Evolutionary conservation across 2,329 filamentous ascomycete genomes (phyloP).

Genomic region (Seiridium unicorne): DNA sequence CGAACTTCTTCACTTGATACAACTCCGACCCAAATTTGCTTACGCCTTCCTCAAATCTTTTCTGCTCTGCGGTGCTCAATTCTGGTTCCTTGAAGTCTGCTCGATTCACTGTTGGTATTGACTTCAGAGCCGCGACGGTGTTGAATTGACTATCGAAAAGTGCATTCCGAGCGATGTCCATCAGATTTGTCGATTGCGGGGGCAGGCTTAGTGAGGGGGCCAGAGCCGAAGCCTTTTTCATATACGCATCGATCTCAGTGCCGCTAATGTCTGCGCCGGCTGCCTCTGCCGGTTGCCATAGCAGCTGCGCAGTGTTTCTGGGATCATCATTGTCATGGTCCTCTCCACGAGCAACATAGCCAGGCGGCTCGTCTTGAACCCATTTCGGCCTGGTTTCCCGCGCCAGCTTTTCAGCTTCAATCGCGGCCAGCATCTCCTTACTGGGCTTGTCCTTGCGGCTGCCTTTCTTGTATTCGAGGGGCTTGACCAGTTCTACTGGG

Average conservation of each 20-base stretch:
- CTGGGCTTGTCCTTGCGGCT: constrained; percentile 76
- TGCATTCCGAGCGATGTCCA: constrained; percentile 77
- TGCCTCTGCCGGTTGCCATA: constrained; percentile 74
- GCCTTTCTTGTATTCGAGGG: constrained; percentile 79
- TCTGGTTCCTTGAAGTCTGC: constrained; percentile 82
- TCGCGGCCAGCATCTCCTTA: constrained; percentile 75
- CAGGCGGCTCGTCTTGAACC: constrained; percentile 86
- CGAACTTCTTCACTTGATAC: constrained; percentile 76
- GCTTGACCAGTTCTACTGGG: constrained; percentile 87
- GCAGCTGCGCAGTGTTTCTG: constrained; percentile 69
- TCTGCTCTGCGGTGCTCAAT: constrained; percentile 73
- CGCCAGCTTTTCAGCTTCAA: constrained; percentile 78
- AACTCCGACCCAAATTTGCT: constrained; percentile 89
- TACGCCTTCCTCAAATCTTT: constrained; percentile 90
- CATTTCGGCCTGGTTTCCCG: constrained; percentile 85
- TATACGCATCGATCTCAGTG: constrained; percentile 71
- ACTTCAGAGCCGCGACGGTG: constrained; percentile 65
- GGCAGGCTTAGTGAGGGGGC: constrained; percentile 61
- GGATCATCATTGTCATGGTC: constrained; percentile 71
- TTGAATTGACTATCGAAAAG: constrained; percentile 74
- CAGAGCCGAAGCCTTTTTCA: constrained; percentile 65
- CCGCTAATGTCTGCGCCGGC: constrained; percentile 44
- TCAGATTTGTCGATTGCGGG: constrained; percentile 77
- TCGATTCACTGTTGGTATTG: constrained; percentile 66
- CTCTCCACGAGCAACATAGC: constrained; percentile 82